Percentiles rank a stretch among this genome's conserved stretches.
phyloP scores from a whole-genome alignment of 2,329 filamentous ascomycete genomes.

The Diaporthe citrichinensis region DNA sequence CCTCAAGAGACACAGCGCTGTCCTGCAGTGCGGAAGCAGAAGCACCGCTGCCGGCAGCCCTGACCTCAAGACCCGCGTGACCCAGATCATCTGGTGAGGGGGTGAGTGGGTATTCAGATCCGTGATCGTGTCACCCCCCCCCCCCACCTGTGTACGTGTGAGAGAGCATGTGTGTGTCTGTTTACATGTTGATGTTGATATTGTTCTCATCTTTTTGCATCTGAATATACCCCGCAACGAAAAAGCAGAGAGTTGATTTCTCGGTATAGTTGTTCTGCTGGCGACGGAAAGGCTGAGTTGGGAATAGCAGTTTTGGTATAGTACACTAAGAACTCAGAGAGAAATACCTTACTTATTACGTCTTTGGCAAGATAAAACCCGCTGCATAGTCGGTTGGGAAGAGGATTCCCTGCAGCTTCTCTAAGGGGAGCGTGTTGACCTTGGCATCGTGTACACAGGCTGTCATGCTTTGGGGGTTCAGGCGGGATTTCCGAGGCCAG shows the following conservation, averaged over 20 bases:
- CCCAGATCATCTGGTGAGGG: slow-evolving; percentile 62
- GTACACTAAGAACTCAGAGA: neutral
- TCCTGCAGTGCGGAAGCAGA: slow-evolving; percentile 67
- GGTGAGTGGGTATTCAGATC: slow-evolving; percentile 1
- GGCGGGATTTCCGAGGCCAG: neutral
- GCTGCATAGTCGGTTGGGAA: neutral
- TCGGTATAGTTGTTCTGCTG: slow-evolving; percentile 10
- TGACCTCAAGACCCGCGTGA: slow-evolving; percentile 63
- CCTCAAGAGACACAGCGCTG: slow-evolving; percentile 64
- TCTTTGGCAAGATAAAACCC: neutral
- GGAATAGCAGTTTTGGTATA: neutral
- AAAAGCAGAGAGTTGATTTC: slow-evolving; percentile 18
- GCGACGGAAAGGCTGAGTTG: slow-evolving; percentile 12
- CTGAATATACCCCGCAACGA: slow-evolving; percentile 26
- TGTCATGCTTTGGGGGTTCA: neutral
- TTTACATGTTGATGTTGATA: neutral
- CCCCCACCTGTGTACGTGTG: neutral
- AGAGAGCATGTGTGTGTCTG: neutral
- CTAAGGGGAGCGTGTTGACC: neutral
- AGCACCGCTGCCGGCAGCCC: slow-evolving; percentile 61
- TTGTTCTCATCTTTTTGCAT: neutral
- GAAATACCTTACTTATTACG: neutral
- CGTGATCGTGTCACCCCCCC: neutral
- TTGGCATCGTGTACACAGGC: neutral
- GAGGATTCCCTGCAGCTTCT: neutral